Evolutionary conservation across 2,329 filamentous ascomycete genomes (phyloP).

Genomic region (Podosphaera xanthii): DNA sequence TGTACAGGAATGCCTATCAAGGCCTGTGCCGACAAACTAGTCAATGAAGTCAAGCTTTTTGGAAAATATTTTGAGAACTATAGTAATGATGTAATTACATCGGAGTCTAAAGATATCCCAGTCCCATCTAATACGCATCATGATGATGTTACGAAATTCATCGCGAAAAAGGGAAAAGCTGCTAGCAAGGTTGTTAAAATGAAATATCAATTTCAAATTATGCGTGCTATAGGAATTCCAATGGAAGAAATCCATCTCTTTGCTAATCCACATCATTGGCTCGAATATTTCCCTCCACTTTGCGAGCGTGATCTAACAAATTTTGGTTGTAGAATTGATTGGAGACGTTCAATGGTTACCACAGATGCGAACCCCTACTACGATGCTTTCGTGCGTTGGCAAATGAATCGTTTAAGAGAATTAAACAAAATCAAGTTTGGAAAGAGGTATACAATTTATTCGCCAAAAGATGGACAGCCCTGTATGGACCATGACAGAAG

Average conservation of each 20-base stretch:
- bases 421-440: conserved; percentile 85
- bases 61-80: conserved; percentile 69
- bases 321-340: conserved; percentile 75
- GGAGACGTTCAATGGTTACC: conserved; percentile 79
- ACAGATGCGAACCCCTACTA: conserved; percentile 96
- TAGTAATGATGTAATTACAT: conserved; percentile 25
- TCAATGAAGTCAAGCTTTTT: conserved; percentile 72
- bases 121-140: conserved; percentile 44
- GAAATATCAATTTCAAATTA: conserved; percentile 93
- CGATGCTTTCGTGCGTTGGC: conserved; percentile 87
- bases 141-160: conserved; percentile 78
- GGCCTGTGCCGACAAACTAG: conserved; percentile 85
- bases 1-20: conserved; percentile 97
- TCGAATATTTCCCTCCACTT: conserved; percentile 72
- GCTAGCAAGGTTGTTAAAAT: conserved; percentile 73
- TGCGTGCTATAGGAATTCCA: conserved; percentile 75
- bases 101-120: conserved; percentile 7
- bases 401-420: conserved; percentile 81
- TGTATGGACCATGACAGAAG: conserved; percentile 75
- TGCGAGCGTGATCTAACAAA: conserved; percentile 59
- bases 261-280: conserved; percentile 76
- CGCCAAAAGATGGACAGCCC: conserved; percentile 67
- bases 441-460: conserved; percentile 83
- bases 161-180: conserved; percentile 78
- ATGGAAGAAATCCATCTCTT: conserved; percentile 80